Evolutionary conservation across 306 rosid species (phyloP), one percentile per base, ranked within the genome.

Genomic region (Mucuna pruriens): DNA sequence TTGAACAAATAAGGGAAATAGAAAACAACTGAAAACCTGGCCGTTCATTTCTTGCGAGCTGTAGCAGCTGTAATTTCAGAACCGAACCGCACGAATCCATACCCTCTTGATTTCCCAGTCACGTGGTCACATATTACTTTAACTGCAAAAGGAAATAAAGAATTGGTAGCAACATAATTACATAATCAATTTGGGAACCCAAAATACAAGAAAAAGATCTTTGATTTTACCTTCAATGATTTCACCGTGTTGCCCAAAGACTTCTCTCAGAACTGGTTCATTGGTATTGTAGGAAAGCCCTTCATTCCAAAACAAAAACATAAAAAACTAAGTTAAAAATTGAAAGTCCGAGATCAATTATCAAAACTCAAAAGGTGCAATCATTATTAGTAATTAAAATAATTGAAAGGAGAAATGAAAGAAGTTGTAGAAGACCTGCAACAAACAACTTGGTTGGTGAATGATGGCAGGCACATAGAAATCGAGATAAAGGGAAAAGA

Each of bases 261-360:
- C 81, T 42, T 83, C 88, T 84, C 85, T 89, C 1, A 91, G 85
- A 54, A 85, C 87, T 5, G 94, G 78, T 84, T 92, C 95, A 71
- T 92, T 90, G 1, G 97, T 86, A 65, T 92, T 89, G 25, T 86
- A 87, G 5, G 96, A 89, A 77, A 93, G 87, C 58, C 96, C 95
- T 89, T 44, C 31, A 36, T 48, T 52, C 31, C 81, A 40, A 12
- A 83, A 58, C 76, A 49, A 73, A 82, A 51, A 15, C 23, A 26
- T 2, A 57, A 22, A 25, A 40, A 65, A 4, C 8, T 0, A 29
- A 44, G 26, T 39, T 23, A 82, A 67, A 67, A 29, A 48, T 57
- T 17, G 55, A 31, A 83, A 55, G 5, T 4, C 22, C 1, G n/a
- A 36, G 29, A 61, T 38, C n/a, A 55, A 79, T 2, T 22, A 52